Base-by-base conservation (phyloP, 2,329 filamentous ascomycete genomes). In the Tolypocladium album region DNA sequence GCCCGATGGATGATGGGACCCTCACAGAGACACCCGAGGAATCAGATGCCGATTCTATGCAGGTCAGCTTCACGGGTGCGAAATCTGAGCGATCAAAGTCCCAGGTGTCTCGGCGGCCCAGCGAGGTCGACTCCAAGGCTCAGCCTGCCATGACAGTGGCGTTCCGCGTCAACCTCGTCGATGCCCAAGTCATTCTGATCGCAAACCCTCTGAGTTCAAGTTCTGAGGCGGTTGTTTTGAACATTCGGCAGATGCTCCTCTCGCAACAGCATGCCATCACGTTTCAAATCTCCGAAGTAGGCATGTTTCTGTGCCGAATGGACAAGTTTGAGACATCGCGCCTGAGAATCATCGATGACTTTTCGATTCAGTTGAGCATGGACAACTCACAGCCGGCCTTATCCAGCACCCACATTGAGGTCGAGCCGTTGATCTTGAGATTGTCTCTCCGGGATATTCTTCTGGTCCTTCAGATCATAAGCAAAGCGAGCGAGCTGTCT, bases 301-400 rank as follows among this genome's bases (percentile, higher is more conserved):
- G 94, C 66, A 99, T 99, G 94, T 99, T 97, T 72, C 75, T 99
- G 39, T 99, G 95, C 70, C 89, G 94, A 15, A 99, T 99, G 94
- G 95, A 99, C 73, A 90, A 87, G 64, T 97, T 97, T 66, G 93
- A 99, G 66, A 92, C 89, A 4, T 92, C 88, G 47, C 86, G 91
- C 43, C 81, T 99, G 55, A 87, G 94, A 22, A 96, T 99, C 62
- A 84, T 99, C 39, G 95, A 99, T 70, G 92, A 99, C 73, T 99
- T 99, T 71, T 96, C 92, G 3, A 79, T 97, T 12, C 89, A 94
- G 64, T 81, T 96, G 67, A 94, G 90, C 3, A 85, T 99, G 78
- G 93, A 99, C 68, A 84, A 74, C 63, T 86, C 84, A 0, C 76
- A 78, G 57, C 70, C 76, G 0, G 86, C 85, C 65, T 67, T 87